Evolutionary conservation across 805 yeast genomes (phyloP).

Genomic region (Kodamaea hsintzibuensis): DNA sequence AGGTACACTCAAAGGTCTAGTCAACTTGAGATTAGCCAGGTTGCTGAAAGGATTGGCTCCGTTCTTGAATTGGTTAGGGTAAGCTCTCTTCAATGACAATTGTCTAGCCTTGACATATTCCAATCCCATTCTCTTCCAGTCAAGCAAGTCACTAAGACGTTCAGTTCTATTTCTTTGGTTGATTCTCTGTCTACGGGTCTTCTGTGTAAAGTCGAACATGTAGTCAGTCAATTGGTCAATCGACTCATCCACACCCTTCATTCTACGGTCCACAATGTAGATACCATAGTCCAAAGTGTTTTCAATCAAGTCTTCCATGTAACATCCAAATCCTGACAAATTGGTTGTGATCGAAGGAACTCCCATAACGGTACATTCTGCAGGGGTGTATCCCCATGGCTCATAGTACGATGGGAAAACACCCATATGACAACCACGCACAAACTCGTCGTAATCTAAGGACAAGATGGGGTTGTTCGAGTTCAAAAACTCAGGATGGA

Average conservation of each 20-base stretch:
- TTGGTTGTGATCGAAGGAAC: conserved; percentile 97
- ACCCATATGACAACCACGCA: conserved; percentile 96
- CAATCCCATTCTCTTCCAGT: conserved; percentile 98
- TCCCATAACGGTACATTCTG: conserved; percentile 99
- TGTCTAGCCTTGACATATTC: conserved; percentile 95
- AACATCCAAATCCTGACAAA: conserved; percentile 95
- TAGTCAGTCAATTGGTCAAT: conserved; percentile 85
- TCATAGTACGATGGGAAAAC: conserved; percentile 98
- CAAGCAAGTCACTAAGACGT: conserved; percentile 85
- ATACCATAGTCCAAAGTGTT: conserved; percentile 95
- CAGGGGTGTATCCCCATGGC: conserved; percentile 99
- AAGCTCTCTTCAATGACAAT: conserved; percentile 87
- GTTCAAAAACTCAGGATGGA: conserved; percentile 96
- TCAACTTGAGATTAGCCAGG: conserved; percentile 61
- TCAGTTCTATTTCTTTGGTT: conserved; percentile 98
- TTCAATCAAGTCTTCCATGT: conserved; percentile 97
- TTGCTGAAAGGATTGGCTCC: conserved; percentile 49
- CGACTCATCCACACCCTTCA: conserved; percentile 89
- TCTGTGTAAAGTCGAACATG: conserved; percentile 85
- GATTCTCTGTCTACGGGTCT: conserved; percentile 94
- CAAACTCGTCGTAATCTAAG: conserved; percentile 95
- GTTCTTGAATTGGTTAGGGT: conserved; percentile 75
- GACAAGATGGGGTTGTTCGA: conserved; percentile 93
- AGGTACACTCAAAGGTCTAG: conserved; percentile 94
- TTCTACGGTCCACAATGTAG: conserved; percentile 92